A percentile compares a stretch with the other conserved stretches of the same genome.
Conservation (phyloP, 148 eudicot species). For the Spergularia bocconei region DNA sequence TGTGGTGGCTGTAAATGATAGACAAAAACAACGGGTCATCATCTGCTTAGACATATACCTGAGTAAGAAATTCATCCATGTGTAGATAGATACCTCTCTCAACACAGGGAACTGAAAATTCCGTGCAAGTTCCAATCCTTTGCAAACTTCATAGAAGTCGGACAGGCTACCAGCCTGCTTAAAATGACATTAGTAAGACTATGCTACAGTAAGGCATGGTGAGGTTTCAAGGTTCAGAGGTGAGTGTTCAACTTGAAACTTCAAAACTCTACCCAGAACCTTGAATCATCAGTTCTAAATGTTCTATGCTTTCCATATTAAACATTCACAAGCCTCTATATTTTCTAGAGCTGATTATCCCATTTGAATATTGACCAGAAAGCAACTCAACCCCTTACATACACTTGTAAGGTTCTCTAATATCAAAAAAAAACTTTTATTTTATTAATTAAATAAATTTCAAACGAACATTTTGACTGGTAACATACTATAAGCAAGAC, state of each 20-base stretch:
- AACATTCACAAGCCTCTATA: neutral
- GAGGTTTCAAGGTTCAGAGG: too few relatives aligned
- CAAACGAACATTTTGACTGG: too few relatives aligned
- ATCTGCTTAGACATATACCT: slow-evolving; percentile 13
- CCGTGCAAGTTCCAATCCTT: slow-evolving; percentile 92
- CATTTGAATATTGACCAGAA: neutral
- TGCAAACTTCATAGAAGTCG: slow-evolving; percentile 92
- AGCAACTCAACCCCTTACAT: neutral
- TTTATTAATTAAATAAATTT: too few relatives aligned
- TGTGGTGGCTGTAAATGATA: slow-evolving; percentile 63
- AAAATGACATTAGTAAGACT: neutral
- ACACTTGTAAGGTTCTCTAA: neutral
- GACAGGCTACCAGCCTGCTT: slow-evolving; percentile 78
- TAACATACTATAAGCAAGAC: too few relatives aligned
- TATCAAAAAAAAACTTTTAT: neutral
- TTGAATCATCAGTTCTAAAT: too few relatives aligned
- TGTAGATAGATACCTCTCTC: slow-evolving; percentile 62
- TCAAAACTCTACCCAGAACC: too few relatives aligned
- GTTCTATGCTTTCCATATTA: neutral
- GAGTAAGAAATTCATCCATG: neutral
- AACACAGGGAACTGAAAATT: slow-evolving; percentile 95
- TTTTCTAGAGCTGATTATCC: neutral
- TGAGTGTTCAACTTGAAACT: too few relatives aligned
- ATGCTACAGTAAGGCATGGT: too few relatives aligned
- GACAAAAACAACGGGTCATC: slow-evolving; percentile 14